Evolutionary conservation across 2,329 filamentous ascomycete genomes (phyloP).

Genomic region (Alternaria gaisen): DNA sequence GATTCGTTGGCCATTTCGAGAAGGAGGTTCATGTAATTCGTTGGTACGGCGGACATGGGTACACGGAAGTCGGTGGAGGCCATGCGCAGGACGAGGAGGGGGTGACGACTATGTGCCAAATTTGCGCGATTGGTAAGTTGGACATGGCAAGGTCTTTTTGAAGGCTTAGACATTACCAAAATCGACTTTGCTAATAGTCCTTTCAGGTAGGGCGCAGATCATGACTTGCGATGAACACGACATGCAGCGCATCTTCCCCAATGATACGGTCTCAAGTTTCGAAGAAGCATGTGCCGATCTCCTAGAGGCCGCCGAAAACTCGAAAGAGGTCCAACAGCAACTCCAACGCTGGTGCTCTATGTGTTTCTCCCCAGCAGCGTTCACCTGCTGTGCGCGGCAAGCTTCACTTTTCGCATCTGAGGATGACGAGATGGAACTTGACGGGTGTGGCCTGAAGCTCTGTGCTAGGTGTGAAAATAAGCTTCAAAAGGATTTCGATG

Average conservation of each 20-base stretch:
- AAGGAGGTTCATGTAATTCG: slow-evolving; percentile 47
- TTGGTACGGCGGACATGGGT: slow-evolving; percentile 48
- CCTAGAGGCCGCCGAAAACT: slow-evolving; percentile 12
- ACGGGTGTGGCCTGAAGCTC: slow-evolving; percentile 40
- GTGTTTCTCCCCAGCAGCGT: slow-evolving; percentile 38
- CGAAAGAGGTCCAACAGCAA: slow-evolving; percentile 18
- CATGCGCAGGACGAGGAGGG: slow-evolving; percentile 41
- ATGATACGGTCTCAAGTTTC: slow-evolving; percentile 6
- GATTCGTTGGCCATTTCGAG: slow-evolving; percentile 52
- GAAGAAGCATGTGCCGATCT: slow-evolving; percentile 23
- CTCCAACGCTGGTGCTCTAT: slow-evolving; percentile 42
- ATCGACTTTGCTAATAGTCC: neutral
- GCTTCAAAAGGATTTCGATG: slow-evolving; percentile 18
- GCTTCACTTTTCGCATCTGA: neutral
- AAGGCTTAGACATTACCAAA: neutral
- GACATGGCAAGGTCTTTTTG: accelerated
- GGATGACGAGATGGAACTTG: slow-evolving; percentile 15
- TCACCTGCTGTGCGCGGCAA: slow-evolving; percentile 24
- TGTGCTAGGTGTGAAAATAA: slow-evolving; percentile 30
- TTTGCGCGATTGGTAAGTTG: slow-evolving; percentile 25
- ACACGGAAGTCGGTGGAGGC: slow-evolving; percentile 52
- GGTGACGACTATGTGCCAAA: slow-evolving; percentile 36
- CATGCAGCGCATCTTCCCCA: slow-evolving; percentile 12
- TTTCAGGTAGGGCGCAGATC: slow-evolving; percentile 30
- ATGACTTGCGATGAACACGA: slow-evolving; percentile 30